Conservation (phyloP, 2,329 filamentous ascomycete genomes). For the Geosmithia morbida region DNA sequence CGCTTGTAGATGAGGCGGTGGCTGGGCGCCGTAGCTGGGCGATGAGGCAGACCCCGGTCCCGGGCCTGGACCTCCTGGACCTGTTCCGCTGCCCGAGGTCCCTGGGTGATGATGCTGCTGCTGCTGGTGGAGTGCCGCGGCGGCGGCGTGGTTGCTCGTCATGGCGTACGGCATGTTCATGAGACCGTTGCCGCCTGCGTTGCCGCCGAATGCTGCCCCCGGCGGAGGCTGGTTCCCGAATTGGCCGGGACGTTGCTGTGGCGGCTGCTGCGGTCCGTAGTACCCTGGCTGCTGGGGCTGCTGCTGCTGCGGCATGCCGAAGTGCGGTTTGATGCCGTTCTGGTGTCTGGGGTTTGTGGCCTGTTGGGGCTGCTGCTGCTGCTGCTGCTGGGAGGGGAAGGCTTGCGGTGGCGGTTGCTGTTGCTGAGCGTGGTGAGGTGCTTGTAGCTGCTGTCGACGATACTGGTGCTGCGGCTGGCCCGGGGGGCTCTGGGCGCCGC, state of each 20-base stretch:
- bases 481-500: not conserved
- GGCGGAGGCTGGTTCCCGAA: not conserved
- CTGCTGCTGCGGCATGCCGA: not conserved
- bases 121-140: not conserved
- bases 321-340: not conserved
- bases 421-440: not conserved
- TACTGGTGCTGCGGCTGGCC: not conserved
- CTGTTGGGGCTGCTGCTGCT: not conserved
- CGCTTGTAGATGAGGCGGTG: no score
- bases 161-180: conserved; percentile 2
- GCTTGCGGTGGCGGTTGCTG: not conserved
- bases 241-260: not conserved
- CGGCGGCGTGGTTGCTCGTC: not conserved
- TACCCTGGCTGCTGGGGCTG: not conserved
- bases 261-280: not conserved
- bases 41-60: no score
- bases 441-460: not conserved
- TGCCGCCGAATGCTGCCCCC: not conserved
- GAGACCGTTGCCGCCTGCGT: not conserved
- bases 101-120: not conserved
- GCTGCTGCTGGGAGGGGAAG: not conserved
- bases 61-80: not conserved
- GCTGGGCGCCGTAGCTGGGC: no score
- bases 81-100: no score
- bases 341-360: not conserved